These are phyloP conservation scores for Apiotrichum porosum DNA, from an alignment of 1,284 basidiomycete genomes.

Conservation along the genomic window DNA sequence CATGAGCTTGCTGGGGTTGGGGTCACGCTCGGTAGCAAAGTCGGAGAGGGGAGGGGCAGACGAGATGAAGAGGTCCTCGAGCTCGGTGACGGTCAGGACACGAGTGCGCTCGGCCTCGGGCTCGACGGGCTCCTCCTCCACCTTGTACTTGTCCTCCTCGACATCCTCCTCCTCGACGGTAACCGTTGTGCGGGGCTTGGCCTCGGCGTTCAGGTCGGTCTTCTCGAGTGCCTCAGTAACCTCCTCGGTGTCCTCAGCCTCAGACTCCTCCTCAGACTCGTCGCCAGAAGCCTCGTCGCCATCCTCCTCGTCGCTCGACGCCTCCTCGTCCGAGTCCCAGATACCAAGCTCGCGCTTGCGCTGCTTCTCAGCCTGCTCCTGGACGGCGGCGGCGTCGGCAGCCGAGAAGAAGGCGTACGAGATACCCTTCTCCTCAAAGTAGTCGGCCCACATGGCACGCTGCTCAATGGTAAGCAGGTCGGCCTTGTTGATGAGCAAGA, in stretches of 20 bases:
- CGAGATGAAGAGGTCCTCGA: slow-evolving; percentile 78
- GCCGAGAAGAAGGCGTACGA: slow-evolving; percentile 96
- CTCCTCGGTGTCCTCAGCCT: slow-evolving; percentile 33
- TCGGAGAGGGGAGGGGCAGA: slow-evolving; percentile 73
- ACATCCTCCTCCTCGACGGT: neutral
- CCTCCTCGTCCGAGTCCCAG: slow-evolving; percentile 23
- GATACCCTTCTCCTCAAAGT: slow-evolving; percentile 78
- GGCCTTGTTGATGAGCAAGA: slow-evolving; percentile 93
- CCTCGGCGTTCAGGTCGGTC: slow-evolving; percentile 10
- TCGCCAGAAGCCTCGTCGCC: slow-evolving; percentile 23
- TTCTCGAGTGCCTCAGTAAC: slow-evolving; percentile 18
- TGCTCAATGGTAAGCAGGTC: slow-evolving; percentile 86
- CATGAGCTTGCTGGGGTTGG: slow-evolving; percentile 64
- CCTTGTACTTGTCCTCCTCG: slow-evolving; percentile 22
- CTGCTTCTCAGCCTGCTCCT: slow-evolving; percentile 59
- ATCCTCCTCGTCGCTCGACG: slow-evolving; percentile 27
- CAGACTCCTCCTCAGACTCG: slow-evolving; percentile 23
- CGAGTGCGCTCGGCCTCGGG: slow-evolving; percentile 64
- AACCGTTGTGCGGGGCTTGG: neutral
- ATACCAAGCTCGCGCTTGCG: slow-evolving; percentile 42
- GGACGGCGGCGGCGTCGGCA: slow-evolving; percentile 76
- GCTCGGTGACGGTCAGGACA: slow-evolving; percentile 79
- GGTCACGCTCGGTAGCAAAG: slow-evolving; percentile 60
- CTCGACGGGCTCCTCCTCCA: slow-evolving; percentile 46
- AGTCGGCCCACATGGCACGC: slow-evolving; percentile 86